Percentiles rank a stretch among this genome's conserved stretches.
Conservation (phyloP, 1,284 basidiomycete genomes). For the Rhodofomes roseus region DNA sequence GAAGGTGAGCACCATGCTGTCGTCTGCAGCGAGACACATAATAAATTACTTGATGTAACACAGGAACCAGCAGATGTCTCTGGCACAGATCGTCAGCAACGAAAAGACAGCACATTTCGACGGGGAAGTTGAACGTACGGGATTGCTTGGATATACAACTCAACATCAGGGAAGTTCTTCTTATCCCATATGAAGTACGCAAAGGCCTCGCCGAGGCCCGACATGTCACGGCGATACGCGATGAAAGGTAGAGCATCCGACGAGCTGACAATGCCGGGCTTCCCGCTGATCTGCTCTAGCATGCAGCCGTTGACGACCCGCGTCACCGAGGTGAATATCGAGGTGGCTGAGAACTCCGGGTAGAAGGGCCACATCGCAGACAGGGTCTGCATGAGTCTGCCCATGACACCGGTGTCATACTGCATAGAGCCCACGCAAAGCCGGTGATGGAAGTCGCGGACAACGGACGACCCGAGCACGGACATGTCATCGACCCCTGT, state of each 20-base stretch:
- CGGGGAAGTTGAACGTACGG: conserved; percentile 8
- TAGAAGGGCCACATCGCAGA: conserved; percentile 8
- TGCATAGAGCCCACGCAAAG: conserved; percentile 11
- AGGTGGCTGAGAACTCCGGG: conserved; percentile 9
- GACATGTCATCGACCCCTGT: conserved; percentile 12
- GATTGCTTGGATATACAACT: conserved; percentile 10
- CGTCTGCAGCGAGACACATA: neutral
- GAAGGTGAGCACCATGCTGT: too few relatives aligned
- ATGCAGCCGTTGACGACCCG: conserved; percentile 13
- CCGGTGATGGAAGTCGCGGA: conserved; percentile 11
- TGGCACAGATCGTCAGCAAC: neutral
- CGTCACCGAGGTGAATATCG: conserved; percentile 10
- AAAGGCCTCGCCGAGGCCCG: conserved; percentile 12
- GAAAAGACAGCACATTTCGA: neutral
- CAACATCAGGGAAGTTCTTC: conserved; percentile 11
- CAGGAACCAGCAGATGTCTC: conserved; percentile 12
- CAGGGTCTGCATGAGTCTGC: conserved; percentile 8
- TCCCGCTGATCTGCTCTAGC: conserved; percentile 10
- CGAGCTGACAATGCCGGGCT: neutral
- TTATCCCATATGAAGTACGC: conserved; percentile 17
- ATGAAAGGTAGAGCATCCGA: conserved; percentile 5
- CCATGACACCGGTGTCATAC: conserved; percentile 9
- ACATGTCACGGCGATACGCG: conserved; percentile 8
- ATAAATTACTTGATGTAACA: conserved; percentile 9
- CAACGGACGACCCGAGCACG: conserved; percentile 8